Percentiles rank a stretch among this genome's conserved stretches.
phyloP scores from a whole-genome alignment of 495 filamentous ascomycete species.

The Terfezia claveryi region DNA sequence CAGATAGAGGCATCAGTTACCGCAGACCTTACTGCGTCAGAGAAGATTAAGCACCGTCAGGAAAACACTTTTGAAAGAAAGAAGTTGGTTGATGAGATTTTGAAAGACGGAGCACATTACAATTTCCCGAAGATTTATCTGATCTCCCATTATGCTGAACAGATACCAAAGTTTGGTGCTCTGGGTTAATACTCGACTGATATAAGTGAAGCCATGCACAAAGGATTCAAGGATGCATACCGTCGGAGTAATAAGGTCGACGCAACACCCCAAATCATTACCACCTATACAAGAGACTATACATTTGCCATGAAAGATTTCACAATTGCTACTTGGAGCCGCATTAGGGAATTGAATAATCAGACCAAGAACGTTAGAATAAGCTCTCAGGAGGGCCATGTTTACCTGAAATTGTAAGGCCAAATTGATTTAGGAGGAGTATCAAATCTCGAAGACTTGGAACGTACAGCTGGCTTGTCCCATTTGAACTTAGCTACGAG shows the following conservation, averaged over 20 bases:
- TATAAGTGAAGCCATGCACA: neutral
- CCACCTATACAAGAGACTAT: neutral
- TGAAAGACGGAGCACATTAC: neutral
- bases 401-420: too few species aligned
- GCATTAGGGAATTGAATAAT: too few species aligned
- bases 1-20: neutral
- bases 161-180: neutral
- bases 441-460: too few species aligned
- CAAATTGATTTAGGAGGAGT: too few species aligned
- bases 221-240: neutral
- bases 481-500: too few species aligned
- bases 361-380: too few species aligned
- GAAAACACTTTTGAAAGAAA: neutral
- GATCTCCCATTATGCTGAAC: neutral
- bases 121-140: neutral
- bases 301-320: neutral
- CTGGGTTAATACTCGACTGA: neutral
- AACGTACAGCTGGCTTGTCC: too few species aligned
- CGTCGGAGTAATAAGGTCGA: neutral
- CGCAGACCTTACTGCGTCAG: neutral
- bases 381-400: too few species aligned
- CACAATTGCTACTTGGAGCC: too few species aligned
- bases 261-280: neutral
- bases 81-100: neutral
- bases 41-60: neutral